phyloP scores from a whole-genome alignment of 2,329 filamentous ascomycete species.

The Hymenoscyphus infarciens region DNA sequence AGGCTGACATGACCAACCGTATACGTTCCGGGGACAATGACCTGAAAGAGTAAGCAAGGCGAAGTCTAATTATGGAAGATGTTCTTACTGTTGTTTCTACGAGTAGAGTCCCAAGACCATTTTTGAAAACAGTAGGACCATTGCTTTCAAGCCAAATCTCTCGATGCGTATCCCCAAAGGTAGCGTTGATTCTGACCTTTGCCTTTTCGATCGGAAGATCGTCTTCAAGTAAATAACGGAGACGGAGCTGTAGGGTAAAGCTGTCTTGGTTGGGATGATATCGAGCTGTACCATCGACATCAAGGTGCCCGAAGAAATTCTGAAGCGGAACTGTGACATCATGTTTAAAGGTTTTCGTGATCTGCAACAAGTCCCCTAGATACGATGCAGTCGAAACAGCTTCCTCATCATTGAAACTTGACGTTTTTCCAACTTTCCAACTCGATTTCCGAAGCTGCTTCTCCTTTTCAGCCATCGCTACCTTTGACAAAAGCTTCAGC shows the following conservation, averaged over 20 bases:
- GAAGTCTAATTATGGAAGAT: background rate
- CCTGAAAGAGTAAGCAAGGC: slow-evolving; percentile 42
- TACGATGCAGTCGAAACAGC: slow-evolving; percentile 27
- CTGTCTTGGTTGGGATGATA: slow-evolving; percentile 72
- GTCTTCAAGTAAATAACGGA: slow-evolving; percentile 71
- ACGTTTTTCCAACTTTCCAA: slow-evolving; percentile 16
- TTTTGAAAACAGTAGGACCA: slow-evolving; percentile 42
- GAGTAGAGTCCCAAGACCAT: slow-evolving; percentile 43
- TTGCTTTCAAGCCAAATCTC: slow-evolving; percentile 62
- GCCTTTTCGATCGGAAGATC: slow-evolving; percentile 63
- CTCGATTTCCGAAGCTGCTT: slow-evolving; percentile 40
- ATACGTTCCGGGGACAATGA: slow-evolving; percentile 69
- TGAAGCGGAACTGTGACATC: slow-evolving; percentile 66
- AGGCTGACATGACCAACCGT: slow-evolving; percentile 70
- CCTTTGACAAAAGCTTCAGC: slow-evolving; percentile 69
- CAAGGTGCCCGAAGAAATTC: slow-evolving; percentile 69
- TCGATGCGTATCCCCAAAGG: slow-evolving; percentile 51
- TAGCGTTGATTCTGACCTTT: slow-evolving; percentile 59
- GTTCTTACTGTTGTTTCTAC: slow-evolving; percentile 44
- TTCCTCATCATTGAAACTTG: slow-evolving; percentile 20
- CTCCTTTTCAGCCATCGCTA: slow-evolving; percentile 53
- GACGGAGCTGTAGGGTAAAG: slow-evolving; percentile 64
- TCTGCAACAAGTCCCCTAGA: slow-evolving; percentile 33
- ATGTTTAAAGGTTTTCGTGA: slow-evolving; percentile 43
- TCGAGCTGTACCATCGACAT: slow-evolving; percentile 63